phyloP scores from a whole-genome alignment of 176 grass and related monocot genomes.

The Lolium perenne region DNA sequence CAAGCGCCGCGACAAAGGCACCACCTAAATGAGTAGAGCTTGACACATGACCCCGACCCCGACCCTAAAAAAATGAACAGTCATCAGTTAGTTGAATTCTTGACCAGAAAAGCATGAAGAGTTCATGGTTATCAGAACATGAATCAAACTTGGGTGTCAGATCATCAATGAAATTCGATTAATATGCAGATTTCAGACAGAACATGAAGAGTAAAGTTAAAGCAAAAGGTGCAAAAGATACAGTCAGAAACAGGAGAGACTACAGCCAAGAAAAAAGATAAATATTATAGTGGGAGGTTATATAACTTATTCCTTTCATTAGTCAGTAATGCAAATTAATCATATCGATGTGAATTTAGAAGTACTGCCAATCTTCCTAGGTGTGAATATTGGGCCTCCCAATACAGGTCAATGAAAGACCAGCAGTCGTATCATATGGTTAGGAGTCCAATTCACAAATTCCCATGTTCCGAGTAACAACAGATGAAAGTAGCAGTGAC shows the following conservation, averaged over 20 bases:
- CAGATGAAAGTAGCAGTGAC: constrained; percentile 1
- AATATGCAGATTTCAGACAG: too few relatives aligned
- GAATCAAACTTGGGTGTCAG: too few relatives aligned
- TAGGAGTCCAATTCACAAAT: constrained; percentile 25
- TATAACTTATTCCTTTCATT: neutral
- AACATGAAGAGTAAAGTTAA: too few relatives aligned
- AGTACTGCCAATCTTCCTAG: neutral
- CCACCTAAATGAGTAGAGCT: constrained; percentile 71
- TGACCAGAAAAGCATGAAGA: too few relatives aligned
- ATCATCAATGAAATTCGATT: too few relatives aligned
- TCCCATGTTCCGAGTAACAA: constrained; percentile 3
- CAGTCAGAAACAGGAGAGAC: neutral
- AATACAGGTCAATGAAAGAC: neutral
- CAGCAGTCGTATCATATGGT: neutral
- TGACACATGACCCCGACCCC: constrained; percentile 38
- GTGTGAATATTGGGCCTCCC: neutral
- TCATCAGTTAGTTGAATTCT: neutral
- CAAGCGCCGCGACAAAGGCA: constrained; percentile 57
- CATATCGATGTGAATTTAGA: neutral
- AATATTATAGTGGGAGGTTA: neutral
- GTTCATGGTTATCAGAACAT: constrained; percentile 1
- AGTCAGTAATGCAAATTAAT: constrained; percentile 21
- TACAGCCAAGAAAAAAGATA: neutral
- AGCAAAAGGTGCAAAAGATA: neutral
- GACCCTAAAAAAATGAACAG: constrained; percentile 51